Conservation (phyloP, 2,329 filamentous ascomycete genomes). For the Colletotrichum lupini region DNA sequence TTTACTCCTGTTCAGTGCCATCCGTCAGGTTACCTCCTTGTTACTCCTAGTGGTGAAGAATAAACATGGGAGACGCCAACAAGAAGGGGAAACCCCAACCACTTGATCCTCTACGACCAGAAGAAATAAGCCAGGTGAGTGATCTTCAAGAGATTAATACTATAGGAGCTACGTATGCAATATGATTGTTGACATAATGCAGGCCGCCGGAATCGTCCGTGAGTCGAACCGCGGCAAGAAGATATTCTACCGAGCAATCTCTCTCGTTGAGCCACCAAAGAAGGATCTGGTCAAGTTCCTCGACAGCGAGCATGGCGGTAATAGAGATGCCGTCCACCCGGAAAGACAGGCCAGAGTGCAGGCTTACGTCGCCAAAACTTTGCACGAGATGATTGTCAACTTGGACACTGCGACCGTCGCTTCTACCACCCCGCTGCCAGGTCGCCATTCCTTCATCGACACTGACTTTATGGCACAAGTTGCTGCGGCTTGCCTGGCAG, state of each 20-base stretch:
- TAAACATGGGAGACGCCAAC: background rate
- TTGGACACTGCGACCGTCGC: conserved; percentile 28
- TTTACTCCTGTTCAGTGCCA: no score
- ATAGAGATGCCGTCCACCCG: background rate
- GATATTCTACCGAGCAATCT: conserved; percentile 56
- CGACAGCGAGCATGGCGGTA: conserved; percentile 46
- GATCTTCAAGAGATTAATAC: no score
- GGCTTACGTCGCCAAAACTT: conserved; percentile 37
- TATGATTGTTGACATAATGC: no score
- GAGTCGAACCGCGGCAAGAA: conserved; percentile 23
- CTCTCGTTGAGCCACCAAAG: conserved; percentile 58
- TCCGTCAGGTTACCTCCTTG: no score
- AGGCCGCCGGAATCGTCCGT: conserved; percentile 14
- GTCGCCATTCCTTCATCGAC: conserved; percentile 59
- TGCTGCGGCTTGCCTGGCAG: conserved; percentile 57
- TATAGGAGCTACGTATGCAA: no score
- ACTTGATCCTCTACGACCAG: conserved; percentile 26
- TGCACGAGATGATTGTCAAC: conserved; percentile 39
- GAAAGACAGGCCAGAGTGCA: conserved; percentile 49
- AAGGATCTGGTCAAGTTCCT: conserved; percentile 52
- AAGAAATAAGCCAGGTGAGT: conserved; percentile 29
- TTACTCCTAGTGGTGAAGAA: no score
- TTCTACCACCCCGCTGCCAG: conserved; percentile 46
- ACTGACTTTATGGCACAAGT: conserved; percentile 58
- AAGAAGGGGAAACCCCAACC: background rate